A percentile compares a stretch with the other conserved stretches of the same genome.
These are phyloP conservation scores for Blastocystis hominis DNA, from an alignment of 352 stramenopile genomes.

Conservation along the genomic window DNA sequence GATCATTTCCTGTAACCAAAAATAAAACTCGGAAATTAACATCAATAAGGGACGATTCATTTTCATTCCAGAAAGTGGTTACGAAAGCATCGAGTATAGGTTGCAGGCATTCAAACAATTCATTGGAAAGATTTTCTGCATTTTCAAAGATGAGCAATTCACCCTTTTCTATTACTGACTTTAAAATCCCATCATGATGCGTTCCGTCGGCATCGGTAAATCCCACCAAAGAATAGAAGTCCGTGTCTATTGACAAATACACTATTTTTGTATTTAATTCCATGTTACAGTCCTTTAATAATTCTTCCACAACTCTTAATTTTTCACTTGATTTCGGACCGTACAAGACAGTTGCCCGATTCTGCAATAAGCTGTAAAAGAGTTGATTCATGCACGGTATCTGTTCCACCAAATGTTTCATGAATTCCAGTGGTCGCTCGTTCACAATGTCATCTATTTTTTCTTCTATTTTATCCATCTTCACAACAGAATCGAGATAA, in stretches of 20 bases:
- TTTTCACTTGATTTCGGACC: constrained; percentile 16
- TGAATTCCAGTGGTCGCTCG: background rate
- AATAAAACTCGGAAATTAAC: constrained; percentile 23
- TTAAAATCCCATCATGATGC: background rate
- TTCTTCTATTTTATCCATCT: background rate
- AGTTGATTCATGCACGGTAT: background rate
- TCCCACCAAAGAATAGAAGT: background rate
- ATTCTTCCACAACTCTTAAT: background rate
- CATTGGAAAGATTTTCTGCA: constrained; percentile 3
- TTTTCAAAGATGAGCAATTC: constrained; percentile 37
- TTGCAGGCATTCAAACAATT: constrained; percentile 27
- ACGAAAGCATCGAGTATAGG: constrained; percentile 34
- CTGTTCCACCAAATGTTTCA: background rate
- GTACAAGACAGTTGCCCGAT: background rate
- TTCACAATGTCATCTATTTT: background rate
- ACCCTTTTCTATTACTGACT: background rate
- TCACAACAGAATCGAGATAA: background rate
- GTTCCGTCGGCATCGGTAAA: background rate
- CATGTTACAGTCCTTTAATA: background rate
- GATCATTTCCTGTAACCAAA: background rate
- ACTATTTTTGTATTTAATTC: background rate
- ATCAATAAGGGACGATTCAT: background rate
- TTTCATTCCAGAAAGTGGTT: background rate
- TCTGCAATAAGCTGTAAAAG: background rate
- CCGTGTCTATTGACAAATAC: constrained; percentile 13